These are phyloP conservation scores for Colletotrichum higginsianum DNA, from an alignment of 2,329 filamentous ascomycete species.

Conservation along the genomic window DNA sequence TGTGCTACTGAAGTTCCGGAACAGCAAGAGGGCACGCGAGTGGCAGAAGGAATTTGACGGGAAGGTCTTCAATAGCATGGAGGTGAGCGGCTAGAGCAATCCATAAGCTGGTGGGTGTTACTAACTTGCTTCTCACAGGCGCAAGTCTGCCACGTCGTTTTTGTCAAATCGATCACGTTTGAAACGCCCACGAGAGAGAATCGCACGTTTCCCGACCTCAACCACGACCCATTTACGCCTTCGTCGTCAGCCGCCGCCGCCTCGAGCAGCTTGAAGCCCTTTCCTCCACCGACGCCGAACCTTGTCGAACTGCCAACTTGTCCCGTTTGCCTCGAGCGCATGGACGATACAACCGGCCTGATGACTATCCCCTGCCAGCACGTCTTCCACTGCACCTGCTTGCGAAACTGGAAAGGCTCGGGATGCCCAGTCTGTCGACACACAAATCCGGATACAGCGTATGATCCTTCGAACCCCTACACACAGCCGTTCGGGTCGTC, in stretches of 20 bases:
- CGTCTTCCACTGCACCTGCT: constrained; percentile 95
- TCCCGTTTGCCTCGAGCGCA: constrained; percentile 94
- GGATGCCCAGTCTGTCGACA: constrained; percentile 97
- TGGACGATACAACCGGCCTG: constrained; percentile 97
- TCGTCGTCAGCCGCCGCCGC: constrained; percentile 56
- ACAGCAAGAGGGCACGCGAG: constrained; percentile 78
- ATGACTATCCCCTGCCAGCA: constrained; percentile 98
- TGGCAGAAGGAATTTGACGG: constrained; percentile 94
- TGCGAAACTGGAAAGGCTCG: constrained; percentile 95
- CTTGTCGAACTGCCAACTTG: constrained; percentile 95
- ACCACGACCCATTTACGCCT: constrained; percentile 75
- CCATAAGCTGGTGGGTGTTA: not conserved
- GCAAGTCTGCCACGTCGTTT: constrained; percentile 94
- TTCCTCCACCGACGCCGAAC: constrained; percentile 81
- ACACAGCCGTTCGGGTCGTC: constrained; percentile 71
- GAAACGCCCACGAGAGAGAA: constrained; percentile 70
- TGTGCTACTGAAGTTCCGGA: constrained; percentile 94
- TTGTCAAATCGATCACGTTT: constrained; percentile 92
- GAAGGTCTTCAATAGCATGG: constrained; percentile 91
- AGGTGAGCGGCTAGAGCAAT: constrained; percentile 67
- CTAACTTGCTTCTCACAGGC: constrained; percentile 65
- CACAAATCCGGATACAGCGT: constrained; percentile 68
- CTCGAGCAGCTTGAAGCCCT: constrained; percentile 68
- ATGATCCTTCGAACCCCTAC: constrained; percentile 65
- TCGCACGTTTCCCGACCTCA: constrained; percentile 70